Evolutionary conservation across 116 monocot genomes (phyloP), one percentile per base, ranked within the genome.

Genomic region (Cymodocea nodosa): DNA sequence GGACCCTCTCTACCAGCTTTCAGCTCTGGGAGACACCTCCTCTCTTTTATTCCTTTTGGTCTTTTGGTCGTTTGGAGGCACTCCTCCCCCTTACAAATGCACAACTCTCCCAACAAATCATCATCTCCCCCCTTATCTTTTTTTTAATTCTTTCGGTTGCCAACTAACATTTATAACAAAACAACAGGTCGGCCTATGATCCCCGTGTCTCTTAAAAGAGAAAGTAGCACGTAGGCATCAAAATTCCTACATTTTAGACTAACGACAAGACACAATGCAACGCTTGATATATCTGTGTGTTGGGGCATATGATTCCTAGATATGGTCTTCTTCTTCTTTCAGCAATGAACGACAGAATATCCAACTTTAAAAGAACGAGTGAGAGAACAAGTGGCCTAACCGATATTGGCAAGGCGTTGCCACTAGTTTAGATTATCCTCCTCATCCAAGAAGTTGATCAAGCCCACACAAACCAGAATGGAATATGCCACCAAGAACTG

Each of bases 401-500:
- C 35, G 35, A 60, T 17, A 35, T 0, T 16, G 15, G 60, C 30
- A 35, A 22, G 20, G 22, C 25, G 35, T 60, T n/a, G 11, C 35
- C 17, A 35, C 15, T 60, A 36, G 60, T 60, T 60, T 15, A 36
- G 35, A 36, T 36, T 60, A 60, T 15, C 16, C 30, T 59, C 24
- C 14, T 16, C 60, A 36, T 60, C 60, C 60, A 60, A 44, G 44
- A 44, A 44, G 44, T 8, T 35, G 6, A 35, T 35, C 35, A 30
- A 60, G 15, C 15, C 11, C 35, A 60, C 16, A 60, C 14, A 18
- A 6, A 34, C 30, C 23, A 16, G 9, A 35, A 60, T 34, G 35
- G 25, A 60, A 60, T 60, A 60, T 60, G 60, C 60, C 6, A 36
- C 35, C 15, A 23, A 60, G 60, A 60, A 60, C 24, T 15, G 24